A percentile compares a stretch with the other conserved stretches of the same genome.
phyloP scores from a whole-genome alignment of 306 rosid species.

The Abrus precatorius region DNA sequence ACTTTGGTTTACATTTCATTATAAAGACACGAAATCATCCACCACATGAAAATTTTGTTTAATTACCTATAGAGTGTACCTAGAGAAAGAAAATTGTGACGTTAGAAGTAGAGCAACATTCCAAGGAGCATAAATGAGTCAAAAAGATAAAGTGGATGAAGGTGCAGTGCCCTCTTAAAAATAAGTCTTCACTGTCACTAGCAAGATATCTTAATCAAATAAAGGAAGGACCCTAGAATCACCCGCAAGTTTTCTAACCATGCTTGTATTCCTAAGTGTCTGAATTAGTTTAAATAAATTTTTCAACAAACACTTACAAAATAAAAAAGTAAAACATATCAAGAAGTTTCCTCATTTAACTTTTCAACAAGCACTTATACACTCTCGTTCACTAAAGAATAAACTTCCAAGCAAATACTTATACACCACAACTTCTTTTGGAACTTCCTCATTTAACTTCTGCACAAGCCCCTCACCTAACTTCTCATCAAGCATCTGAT shows the following conservation, averaged over 20 bases:
- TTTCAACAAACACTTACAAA: not conserved
- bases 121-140: not conserved
- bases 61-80: not conserved
- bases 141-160: not conserved
- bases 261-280: not conserved
- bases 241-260: constrained; percentile 15
- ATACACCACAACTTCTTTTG: not conserved
- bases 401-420: not conserved
- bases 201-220: not conserved
- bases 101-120: not conserved
- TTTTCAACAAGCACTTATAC: not conserved
- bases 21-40: constrained; percentile 10
- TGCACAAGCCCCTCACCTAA: not conserved
- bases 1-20: not conserved
- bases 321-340: constrained; percentile 2
- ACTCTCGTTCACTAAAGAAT: no score
- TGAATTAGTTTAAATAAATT: no score
- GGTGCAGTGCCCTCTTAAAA: not conserved
- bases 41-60: not conserved
- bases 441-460: constrained; percentile 13
- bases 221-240: not conserved
- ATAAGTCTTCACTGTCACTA: not conserved
- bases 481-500: not conserved
- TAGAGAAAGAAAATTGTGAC: not conserved
- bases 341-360: not conserved